Evolutionary conservation across 2,329 filamentous ascomycete species (phyloP).

Genomic region (Colletotrichum simmondsii): DNA sequence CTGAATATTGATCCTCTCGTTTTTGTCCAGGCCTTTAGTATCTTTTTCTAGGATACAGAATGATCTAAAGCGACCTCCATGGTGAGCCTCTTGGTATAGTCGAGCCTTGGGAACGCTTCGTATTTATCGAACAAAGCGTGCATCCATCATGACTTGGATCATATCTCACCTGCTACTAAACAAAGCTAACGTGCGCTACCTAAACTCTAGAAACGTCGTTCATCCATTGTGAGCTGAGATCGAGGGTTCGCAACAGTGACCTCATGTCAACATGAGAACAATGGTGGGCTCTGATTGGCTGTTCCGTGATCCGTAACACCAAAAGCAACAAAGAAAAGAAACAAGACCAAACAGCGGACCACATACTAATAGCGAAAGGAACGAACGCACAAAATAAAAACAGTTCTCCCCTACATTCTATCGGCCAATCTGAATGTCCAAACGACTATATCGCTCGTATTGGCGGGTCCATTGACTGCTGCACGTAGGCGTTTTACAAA

Average conservation of each 20-base stretch:
- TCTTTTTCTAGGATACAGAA: no score
- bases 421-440: neutral
- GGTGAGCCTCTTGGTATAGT: no score
- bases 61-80: no score
- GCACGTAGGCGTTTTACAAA: neutral
- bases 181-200: neutral
- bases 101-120: neutral
- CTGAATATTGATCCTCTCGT: neutral
- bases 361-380: neutral
- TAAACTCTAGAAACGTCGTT: neutral
- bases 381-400: neutral
- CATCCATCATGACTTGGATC: neutral
- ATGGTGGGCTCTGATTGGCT: slow-evolving; percentile 10
- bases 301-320: neutral
- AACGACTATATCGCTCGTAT: neutral
- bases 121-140: neutral
- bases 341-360: neutral
- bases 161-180: neutral
- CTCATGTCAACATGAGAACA: neutral
- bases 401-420: neutral
- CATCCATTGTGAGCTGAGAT: neutral
- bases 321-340: slow-evolving; percentile 14
- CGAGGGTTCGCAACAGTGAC: neutral
- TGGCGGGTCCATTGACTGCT: neutral
- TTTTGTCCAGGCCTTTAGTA: no score